Evolutionary conservation across 768 basidiomycete genomes (phyloP), one percentile per base, ranked within the genome.

Genomic region (Hericium coralloides): DNA sequence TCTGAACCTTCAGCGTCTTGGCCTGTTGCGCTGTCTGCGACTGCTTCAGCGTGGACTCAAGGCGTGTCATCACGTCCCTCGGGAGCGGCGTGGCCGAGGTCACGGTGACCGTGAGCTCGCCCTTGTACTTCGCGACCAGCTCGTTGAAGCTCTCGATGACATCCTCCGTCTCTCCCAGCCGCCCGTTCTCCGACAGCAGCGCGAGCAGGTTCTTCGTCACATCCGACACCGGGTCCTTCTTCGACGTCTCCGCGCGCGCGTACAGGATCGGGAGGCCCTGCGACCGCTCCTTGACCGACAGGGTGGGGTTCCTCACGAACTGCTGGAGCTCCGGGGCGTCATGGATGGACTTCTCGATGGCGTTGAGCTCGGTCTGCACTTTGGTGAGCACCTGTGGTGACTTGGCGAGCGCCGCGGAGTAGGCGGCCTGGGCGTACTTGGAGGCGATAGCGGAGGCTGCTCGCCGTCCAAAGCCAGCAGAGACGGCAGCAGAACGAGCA

Each of bases 81-180:
- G 89, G 78, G 58, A 98, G 79, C 14, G 93, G 83, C 31, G 82
- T 65, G 15, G 92, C 92, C 39, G 91, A 93, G 55, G 95, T 95
- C 74, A 98, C 90, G 56, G 84, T 80, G 60, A 98, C 90, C 68
- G 87, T 90, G 60, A 98, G 76, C 75, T 98, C 95, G 64, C 97
- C 97, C 71, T 82, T 87, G 80, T 98, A 82, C 65, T 89, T 83
- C 48, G 90, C 74, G 58, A 95, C 86, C 62, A 98, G 83, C 69
- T 87, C 85, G 64, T 90, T 86, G 76, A 98, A 98, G 59, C 90
- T 92, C 67, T 88, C 83, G 65, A 98, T 89, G 61, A 95, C 92
- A 59, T 85, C 86, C 64, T 82, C 75, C 17, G 89, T 84, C 78
- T 95, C 89, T 60, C 75, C 80, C 60, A 98, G 78, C 62, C 97